Base-by-base conservation (phyloP, 2,329 filamentous ascomycete genomes). In the Aquanectria penicillioides region DNA sequence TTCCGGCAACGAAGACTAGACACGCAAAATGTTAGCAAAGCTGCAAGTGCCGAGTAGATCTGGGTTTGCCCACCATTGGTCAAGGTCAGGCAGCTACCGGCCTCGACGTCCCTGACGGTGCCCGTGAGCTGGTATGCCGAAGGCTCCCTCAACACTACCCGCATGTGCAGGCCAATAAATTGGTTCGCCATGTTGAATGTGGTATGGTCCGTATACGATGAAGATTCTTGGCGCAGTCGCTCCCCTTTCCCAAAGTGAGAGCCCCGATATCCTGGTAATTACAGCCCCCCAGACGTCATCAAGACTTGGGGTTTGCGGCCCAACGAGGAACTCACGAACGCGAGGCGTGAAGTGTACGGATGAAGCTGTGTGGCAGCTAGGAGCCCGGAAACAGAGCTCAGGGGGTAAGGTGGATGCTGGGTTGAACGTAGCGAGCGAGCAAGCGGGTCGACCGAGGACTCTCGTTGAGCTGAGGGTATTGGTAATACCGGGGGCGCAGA, bases 161-260 rank as follows among this genome's bases (percentile, higher is more conserved):
- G 79, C 77, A 95, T 92, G 59, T 89, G 87, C 74, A 92, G 84
- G 61, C 92, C 92, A 70, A 92, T 87, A 73, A 94, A 93, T 71
- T 87, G 82, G 59, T 83, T 81, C 44, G 89, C 87, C 76, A 78
- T 78, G 36, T 36, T 72, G 52, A 38, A 26, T 41, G 28, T 43
- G 34, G 28, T 34, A 17, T 49, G 20, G 23, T 36, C 18, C 20
- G 48, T 17, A 15, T 20, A 23, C 17, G 48, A 33, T 41, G 10
- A 33, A 43, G 36, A 25, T 49, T 51, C 26, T 38, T 34, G 22
- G 31, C 36, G 56, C 23, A 28, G 40, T 28, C 38, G 48, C 13
- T 52, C 31, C 46, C 50, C 28, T 38, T 58, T 50, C 38, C 50
- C 38, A 50, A 58, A 46, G 43, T 47, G 50, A 62, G 41, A 51